Conservation (phyloP, 2,329 filamentous ascomycete genomes). For the Xylariaceae sp. region DNA sequence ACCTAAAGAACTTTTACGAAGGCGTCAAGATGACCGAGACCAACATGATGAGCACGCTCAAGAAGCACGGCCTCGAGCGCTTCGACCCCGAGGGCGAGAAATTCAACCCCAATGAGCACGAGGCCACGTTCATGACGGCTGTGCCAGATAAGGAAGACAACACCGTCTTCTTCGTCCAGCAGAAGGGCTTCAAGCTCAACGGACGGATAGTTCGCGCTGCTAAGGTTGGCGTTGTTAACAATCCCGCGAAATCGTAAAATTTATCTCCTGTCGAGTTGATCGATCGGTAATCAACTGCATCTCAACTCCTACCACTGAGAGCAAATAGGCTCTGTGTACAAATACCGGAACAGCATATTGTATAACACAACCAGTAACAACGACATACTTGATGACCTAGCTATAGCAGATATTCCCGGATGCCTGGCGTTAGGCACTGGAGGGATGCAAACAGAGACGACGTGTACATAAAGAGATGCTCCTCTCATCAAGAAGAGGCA, state of each 20-base stretch:
- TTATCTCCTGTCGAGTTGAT: too few species aligned
- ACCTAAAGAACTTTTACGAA: constrained; percentile 76
- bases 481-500: constrained; percentile 28
- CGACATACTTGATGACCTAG: constrained; percentile 18
- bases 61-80: constrained; percentile 90
- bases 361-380: constrained; percentile 21
- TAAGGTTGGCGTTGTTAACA: constrained; percentile 96
- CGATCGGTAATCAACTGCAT: not conserved
- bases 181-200: constrained; percentile 94
- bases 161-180: constrained; percentile 86
- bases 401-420: constrained; percentile 1
- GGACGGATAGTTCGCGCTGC: constrained; percentile 84
- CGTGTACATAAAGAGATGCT: constrained; percentile 29
- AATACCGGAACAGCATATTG: constrained; percentile 16
- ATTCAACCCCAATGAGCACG: constrained; percentile 95
- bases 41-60: constrained; percentile 80
- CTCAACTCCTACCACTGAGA: constrained; percentile 9
- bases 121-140: constrained; percentile 92
- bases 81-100: constrained; percentile 80
- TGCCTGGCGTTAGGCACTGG: constrained; percentile 23
- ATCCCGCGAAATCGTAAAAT: constrained; percentile 31
- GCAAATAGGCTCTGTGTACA: constrained; percentile 19
- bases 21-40: constrained; percentile 93
- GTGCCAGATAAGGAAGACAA: constrained; percentile 85
- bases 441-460: not conserved